Base-by-base conservation (phyloP, 345 rosid species). In the Alliaria petiolata region DNA sequence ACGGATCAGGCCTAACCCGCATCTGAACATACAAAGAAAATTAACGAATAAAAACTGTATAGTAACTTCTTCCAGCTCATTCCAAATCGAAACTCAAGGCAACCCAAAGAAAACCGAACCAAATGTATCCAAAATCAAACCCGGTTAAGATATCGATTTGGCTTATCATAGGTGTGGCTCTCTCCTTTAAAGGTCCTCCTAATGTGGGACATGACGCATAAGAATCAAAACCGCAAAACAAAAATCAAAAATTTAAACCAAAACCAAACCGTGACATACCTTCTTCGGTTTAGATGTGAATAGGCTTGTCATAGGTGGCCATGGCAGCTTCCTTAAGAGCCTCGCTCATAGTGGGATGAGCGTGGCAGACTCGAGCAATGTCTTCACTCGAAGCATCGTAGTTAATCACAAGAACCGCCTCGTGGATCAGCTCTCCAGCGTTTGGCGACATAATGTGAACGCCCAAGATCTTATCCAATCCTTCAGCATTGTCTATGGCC, bases 261-360 rank as follows among this genome's bases (percentile, higher is more conserved):
- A 31, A n/a, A 65, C 16, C 19, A 61, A 62, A 62, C 15, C 8
- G 47, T 26, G 43, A 35, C 75, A 53, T 62, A 76, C 79, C 74
- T 61, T 14, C 12, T 31, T 31, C 39, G 7, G 1, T 59, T 76
- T 79, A 89, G 26, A 91, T 84, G 84, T 91, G 97, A 82, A 95
- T 92, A 65, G 99, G 96, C 85, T 92, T 95, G 92, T 92, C 99
- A 54, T 92, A 77, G 46, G 99, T 90, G 25, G 99, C 99, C 99
- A 95, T 90, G 57, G 98, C 99, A 45, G 99, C 99, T 85, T 95
- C 99, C 92, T 95, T 95, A 81, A 95, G 59, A 33, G 98, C 99
- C 77, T 95, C 99, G 25, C 99, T 95, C 99, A 95, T 87, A n/a
- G 99, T 95, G 9, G 99, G 99, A 68, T 90, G 99, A 25, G 99